These are phyloP conservation scores for Quercus cerris DNA, from an alignment of 306 rosid species.

Conservation along the genomic window DNA sequence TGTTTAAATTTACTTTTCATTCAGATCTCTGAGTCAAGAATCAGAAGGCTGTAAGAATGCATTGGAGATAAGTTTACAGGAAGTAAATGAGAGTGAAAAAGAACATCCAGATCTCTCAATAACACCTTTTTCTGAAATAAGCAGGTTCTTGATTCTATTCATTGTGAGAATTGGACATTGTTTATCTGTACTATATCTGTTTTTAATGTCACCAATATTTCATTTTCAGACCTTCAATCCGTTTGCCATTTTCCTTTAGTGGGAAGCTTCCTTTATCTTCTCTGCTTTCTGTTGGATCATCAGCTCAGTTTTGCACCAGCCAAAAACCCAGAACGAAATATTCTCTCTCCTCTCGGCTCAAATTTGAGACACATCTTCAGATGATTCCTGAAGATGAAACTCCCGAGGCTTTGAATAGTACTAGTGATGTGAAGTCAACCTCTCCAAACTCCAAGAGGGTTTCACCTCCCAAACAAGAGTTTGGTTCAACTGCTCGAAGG, in stretches of 20 bases:
- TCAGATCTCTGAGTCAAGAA: neutral
- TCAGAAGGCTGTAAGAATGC: too few species aligned
- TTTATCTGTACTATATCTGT: neutral
- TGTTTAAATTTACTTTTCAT: neutral
- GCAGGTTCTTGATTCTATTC: slow-evolving; percentile 20
- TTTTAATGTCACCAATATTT: neutral
- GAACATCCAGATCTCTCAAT: neutral
- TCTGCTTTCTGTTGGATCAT: slow-evolving; percentile 42
- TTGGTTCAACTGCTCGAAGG: slow-evolving; percentile 49
- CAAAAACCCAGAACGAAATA: slow-evolving; percentile 45
- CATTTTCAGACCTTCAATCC: slow-evolving; percentile 48
- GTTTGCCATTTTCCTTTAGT: slow-evolving; percentile 49
- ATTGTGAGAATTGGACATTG: neutral
- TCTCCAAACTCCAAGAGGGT: slow-evolving; percentile 86
- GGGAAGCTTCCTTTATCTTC: slow-evolving; percentile 65
- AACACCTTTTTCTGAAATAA: neutral
- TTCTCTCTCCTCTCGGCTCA: slow-evolving; percentile 36
- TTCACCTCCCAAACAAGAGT: slow-evolving; percentile 57
- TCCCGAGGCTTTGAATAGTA: slow-evolving; percentile 44
- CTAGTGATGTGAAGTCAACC: slow-evolving; percentile 51
- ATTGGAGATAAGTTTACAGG: neutral
- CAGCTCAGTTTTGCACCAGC: slow-evolving; percentile 44
- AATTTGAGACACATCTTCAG: slow-evolving; percentile 39
- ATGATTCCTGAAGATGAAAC: slow-evolving; percentile 53
- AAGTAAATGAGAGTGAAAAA: neutral